Base-by-base conservation (phyloP, 2,329 filamentous ascomycete genomes). In the Sporothrix curviconia region DNA sequence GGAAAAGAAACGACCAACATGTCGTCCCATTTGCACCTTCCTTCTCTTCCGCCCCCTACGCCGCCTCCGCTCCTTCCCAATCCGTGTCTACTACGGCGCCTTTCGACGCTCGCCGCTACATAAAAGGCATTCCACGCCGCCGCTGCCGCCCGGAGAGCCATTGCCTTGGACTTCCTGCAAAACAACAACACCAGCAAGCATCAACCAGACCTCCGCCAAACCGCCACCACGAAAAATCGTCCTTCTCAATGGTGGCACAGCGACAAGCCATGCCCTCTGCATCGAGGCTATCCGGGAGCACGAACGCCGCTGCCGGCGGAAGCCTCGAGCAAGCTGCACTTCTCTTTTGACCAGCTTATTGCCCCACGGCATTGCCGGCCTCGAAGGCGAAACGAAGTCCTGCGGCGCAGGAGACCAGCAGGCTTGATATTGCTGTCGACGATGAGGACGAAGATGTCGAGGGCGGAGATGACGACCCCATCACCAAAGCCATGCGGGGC, bases 201-300 rank as follows among this genome's bases (percentile, higher is more conserved):
- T 6, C 22, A n/a, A 7, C 32, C 7, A 30, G 7, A 43, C 44
- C 9, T n/a, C 46, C 9, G 14, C 14, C n/a, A 42, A 36, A 6
- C 70, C 9, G 75, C 78, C 7, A 3, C 30, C 22, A 15, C 19
- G 28, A 15, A 76, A 77, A 57, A 67, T 86, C 4, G 82, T 84
- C 7, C 84, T 86, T 62, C 71, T 83, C 68, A 77, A 83, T 54
- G 83, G 83, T 3, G 82, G 83, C 9, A 80, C 79, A 3, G 73
- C 78, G 9, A 73, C 76, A 56, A 82, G 82, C 1, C 77, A 79
- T 55, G 69, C 76, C 6, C 70, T 77, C 24, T 86, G 82, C 63
- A 75, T 86, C 56, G 69, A 71, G 36, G 71, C 73, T 30, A 83
- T 86, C 52, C 78, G 77, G 66, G 68, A 78, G 53, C 71, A 81